Evolutionary conservation across 1,284 basidiomycete species (phyloP), one percentile per base, ranked within the genome.

Genomic region (Cutaneotrichosporon mucoides): DNA sequence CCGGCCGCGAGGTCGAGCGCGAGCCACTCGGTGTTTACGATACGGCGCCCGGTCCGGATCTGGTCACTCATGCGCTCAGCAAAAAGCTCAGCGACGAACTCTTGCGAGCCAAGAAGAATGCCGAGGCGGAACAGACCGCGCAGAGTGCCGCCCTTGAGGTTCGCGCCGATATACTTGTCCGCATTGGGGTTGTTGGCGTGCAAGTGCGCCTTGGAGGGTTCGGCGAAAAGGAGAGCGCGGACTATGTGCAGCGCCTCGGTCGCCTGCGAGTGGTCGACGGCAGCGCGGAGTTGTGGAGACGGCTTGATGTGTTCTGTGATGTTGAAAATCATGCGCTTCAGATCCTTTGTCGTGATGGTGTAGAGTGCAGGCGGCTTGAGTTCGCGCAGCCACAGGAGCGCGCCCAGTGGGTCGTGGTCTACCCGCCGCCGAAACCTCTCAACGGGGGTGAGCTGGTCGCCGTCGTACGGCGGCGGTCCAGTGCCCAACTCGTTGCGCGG

Each of bases 21-120:
- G 7, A 71, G 53, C 8, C 37, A 53, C 6, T 66, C 59, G 10
- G 65, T 40, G 37, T 61, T 52, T n/a, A 66, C 46, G 15, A 66
- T 52, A 8, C 34, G 35, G 24, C 38, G 24, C 11, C 56, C 40
- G 1, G 40, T 15, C 13, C 49, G 52, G 13, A 47, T 11, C 43
- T 57, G 53, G 47, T 57, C 57, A 46, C 60, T 54, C 50, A 66
- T 44, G 13, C 59, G 55, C 34, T 66, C 64, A 12, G 47, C 35
- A 33, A 65, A 66, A 12, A 62, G 49, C 24, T 61, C 53, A 8
- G 41, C 45, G 2, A 55, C 62, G 5, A 67, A 40, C 47, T 51
- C 44, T 5, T 38, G 34, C 36, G 56, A 53, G 24, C 57, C 56
- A 43, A 61, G 42, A 12, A 57, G 44, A 11, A 64, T 46, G 36